These are phyloP conservation scores for Termitomyces bulborhizus DNA, from an alignment of 768 basidiomycete species.

Conservation along the genomic window DNA sequence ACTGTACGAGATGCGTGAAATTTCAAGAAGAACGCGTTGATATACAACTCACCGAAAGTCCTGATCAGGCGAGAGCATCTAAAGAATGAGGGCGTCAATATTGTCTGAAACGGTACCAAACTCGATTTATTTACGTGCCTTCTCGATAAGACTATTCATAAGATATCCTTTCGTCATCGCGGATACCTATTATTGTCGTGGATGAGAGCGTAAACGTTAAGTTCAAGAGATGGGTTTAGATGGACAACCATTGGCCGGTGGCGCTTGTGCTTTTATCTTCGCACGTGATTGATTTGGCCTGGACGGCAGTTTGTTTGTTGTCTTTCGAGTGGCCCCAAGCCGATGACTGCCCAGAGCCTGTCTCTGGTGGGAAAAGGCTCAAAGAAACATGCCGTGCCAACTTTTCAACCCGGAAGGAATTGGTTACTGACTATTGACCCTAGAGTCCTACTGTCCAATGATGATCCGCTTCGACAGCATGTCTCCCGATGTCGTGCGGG, in stretches of 20 bases:
- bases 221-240: not conserved
- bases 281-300: not conserved
- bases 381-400: too few species aligned
- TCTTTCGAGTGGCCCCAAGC: too few species aligned
- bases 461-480: slow-evolving; percentile 81
- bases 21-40: slow-evolving; percentile 19
- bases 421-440: not conserved
- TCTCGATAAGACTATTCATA: slow-evolving; percentile 81
- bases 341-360: too few species aligned
- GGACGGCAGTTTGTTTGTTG: too few species aligned
- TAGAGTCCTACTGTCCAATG: slow-evolving; percentile 4
- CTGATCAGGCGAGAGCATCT: slow-evolving; percentile 92
- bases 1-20: slow-evolving; percentile 33
- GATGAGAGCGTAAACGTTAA: too few species aligned
- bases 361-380: too few species aligned
- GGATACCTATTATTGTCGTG: not conserved
- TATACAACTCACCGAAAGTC: slow-evolving; percentile 63
- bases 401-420: too few species aligned
- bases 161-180: slow-evolving; percentile 79
- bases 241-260: not conserved
- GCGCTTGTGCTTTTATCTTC: not conserved
- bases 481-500: slow-evolving; percentile 70
- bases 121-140: slow-evolving; percentile 34
- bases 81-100: slow-evolving; percentile 8
- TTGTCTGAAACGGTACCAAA: slow-evolving; percentile 1